Percentiles rank a stretch among this genome's conserved stretches.
phyloP scores from a whole-genome alignment of 176 grass and related monocot genomes.

The Elaeis guineensis region DNA sequence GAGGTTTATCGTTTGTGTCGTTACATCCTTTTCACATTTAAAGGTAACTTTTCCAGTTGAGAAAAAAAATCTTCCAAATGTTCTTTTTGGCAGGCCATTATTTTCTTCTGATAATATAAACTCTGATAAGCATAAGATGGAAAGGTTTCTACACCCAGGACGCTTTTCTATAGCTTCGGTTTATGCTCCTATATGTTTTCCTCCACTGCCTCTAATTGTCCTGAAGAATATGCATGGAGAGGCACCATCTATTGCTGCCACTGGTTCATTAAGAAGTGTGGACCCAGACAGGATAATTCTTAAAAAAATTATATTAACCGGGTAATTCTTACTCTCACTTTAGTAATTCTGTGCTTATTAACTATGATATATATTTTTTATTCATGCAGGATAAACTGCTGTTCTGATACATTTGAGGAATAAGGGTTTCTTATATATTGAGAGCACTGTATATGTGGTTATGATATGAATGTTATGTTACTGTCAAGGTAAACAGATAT shows the following conservation, averaged over 20 bases:
- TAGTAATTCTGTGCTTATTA: not conserved
- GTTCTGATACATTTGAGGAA: too few relatives aligned
- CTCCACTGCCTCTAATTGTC: conserved; percentile 62
- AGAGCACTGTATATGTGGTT: too few relatives aligned
- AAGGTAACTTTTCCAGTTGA: not conserved
- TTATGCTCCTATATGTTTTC: conserved; percentile 82
- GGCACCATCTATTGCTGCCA: conserved; percentile 50
- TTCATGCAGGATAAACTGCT: not conserved
- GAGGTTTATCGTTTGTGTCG: too few relatives aligned
- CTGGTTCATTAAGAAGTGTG: conserved; percentile 75
- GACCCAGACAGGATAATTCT: conserved; percentile 79
- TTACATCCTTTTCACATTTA: not conserved
- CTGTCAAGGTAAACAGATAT: too few relatives aligned
- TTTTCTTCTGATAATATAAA: conserved; percentile 92
- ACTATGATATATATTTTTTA: not conserved
- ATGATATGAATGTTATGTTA: too few relatives aligned
- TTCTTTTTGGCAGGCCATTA: conserved; percentile 46
- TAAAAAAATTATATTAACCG: conserved; percentile 91
- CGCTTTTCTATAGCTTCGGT: conserved; percentile 82
- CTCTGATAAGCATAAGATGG: conserved; percentile 98
- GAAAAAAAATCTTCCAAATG: not conserved
- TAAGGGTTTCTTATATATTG: too few relatives aligned
- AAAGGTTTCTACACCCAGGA: conserved; percentile 87
- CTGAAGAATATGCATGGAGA: conserved; percentile 61
- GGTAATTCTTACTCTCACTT: conserved; percentile 40